phyloP scores from a whole-genome alignment of 768 basidiomycete species.

The Lactarius indigo region DNA sequence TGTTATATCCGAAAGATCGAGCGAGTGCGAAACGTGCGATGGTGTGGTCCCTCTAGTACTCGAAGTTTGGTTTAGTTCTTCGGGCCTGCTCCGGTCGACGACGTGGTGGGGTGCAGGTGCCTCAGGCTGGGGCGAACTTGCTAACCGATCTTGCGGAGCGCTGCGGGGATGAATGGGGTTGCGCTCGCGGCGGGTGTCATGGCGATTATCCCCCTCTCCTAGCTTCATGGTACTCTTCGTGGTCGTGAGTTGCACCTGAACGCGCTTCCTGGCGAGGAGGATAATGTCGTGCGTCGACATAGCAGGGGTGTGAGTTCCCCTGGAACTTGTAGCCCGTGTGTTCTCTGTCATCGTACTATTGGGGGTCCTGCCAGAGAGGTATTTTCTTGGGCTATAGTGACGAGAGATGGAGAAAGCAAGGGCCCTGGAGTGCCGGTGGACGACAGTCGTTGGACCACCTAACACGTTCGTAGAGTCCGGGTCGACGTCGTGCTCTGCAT shows the following conservation, averaged over 20 bases:
- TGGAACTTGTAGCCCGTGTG: slow-evolving; percentile 18
- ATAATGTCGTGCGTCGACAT: slow-evolving; percentile 36
- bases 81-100: slow-evolving; percentile 3
- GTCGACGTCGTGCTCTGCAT: slow-evolving; percentile 53
- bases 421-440: slow-evolving; percentile 81
- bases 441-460: slow-evolving; percentile 59
- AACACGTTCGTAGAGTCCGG: slow-evolving; percentile 41
- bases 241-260: slow-evolving; percentile 58
- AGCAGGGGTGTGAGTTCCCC: slow-evolving; percentile 3
- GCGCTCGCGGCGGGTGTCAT: not conserved
- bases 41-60: not conserved
- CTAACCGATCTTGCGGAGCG: not conserved
- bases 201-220: not conserved
- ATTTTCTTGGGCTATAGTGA: slow-evolving; percentile 41
- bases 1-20: not conserved
- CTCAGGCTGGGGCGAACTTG: not conserved
- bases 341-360: slow-evolving; percentile 25
- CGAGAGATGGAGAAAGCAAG: slow-evolving; percentile 77
- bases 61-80: slow-evolving; percentile 6
- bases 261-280: slow-evolving; percentile 67
- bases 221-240: not conserved
- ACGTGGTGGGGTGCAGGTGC: not conserved
- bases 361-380: slow-evolving; percentile 18
- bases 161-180: not conserved
- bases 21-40: not conserved